These are phyloP conservation scores for Triticum turgidum DNA, from an alignment of 176 grass and related monocot genomes.

Conservation along the genomic window DNA sequence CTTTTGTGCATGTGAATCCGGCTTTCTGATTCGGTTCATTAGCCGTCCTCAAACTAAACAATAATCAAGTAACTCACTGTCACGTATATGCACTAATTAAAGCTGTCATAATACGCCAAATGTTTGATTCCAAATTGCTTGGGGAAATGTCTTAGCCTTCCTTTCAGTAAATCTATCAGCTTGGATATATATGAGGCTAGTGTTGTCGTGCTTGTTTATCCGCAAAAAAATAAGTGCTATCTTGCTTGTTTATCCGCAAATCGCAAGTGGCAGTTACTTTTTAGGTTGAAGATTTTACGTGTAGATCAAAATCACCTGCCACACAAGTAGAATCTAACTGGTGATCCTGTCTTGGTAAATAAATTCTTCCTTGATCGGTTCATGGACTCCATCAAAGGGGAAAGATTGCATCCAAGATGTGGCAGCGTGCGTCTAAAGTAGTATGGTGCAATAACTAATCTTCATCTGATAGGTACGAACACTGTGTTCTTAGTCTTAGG, in stretches of 20 bases:
- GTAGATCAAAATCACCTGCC: constrained; percentile 36
- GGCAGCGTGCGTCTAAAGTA: constrained; percentile 2
- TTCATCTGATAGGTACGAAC: background rate
- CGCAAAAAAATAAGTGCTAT: no score
- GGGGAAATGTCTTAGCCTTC: background rate
- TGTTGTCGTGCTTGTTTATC: no score
- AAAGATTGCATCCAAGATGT: background rate
- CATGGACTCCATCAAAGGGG: background rate
- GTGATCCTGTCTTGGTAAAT: background rate
- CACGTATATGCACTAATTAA: background rate
- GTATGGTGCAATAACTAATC: background rate
- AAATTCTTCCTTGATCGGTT: background rate
- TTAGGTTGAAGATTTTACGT: constrained; percentile 41
- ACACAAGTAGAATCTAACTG: constrained; percentile 25
- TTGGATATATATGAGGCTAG: background rate
- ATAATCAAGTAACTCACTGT: background rate
- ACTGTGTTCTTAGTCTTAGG: background rate
- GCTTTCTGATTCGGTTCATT: background rate
- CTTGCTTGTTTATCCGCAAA: background rate
- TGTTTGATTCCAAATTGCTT: background rate
- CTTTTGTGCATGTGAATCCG: background rate
- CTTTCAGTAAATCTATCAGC: constrained; percentile 23
- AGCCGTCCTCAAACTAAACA: background rate
- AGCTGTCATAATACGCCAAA: background rate
- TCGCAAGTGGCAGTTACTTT: constrained; percentile 19